phyloP scores from a whole-genome alignment of 1,284 basidiomycete genomes.

The Flammula alnicola region DNA sequence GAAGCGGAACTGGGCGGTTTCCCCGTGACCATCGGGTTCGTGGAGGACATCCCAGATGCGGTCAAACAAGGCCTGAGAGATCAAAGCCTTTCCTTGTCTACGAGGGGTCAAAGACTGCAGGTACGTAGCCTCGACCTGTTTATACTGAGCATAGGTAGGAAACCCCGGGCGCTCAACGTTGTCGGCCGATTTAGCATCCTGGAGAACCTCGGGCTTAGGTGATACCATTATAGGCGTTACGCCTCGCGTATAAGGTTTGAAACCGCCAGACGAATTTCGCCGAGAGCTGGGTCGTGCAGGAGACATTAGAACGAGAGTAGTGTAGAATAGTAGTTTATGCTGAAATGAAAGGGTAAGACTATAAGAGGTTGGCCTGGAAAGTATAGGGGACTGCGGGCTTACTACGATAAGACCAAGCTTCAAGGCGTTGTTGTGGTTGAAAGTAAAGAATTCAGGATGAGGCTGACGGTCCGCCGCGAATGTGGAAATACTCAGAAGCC shows the following conservation, averaged over 20 bases:
- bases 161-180: slow-evolving; percentile 44
- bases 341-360: slow-evolving; percentile 8
- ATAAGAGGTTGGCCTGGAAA: slow-evolving; percentile 22
- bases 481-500: slow-evolving; percentile 1
- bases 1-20: slow-evolving; percentile 72
- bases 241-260: slow-evolving; percentile 37
- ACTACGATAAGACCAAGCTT: slow-evolving; percentile 12
- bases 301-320: slow-evolving; percentile 33
- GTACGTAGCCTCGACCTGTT: slow-evolving; percentile 57
- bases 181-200: slow-evolving; percentile 9
- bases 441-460: slow-evolving; percentile 24
- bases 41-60: slow-evolving; percentile 69
- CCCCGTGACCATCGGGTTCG: slow-evolving; percentile 46
- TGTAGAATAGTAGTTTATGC: slow-evolving; percentile 21
- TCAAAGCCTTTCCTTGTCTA: slow-evolving; percentile 71
- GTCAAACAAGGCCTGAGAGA: slow-evolving; percentile 71
- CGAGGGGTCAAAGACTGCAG: slow-evolving; percentile 56
- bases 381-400: slow-evolving; percentile 16
- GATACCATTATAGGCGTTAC: slow-evolving; percentile 23
- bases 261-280: slow-evolving; percentile 27
- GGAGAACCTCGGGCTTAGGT: slow-evolving; percentile 8
- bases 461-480: slow-evolving; percentile 29
- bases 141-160: slow-evolving; percentile 60
- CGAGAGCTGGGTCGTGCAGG: slow-evolving; percentile 34
- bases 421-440: slow-evolving; percentile 25